phyloP scores from a whole-genome alignment of 305 asterid genomes.

The Solanum aculeatissimum region DNA sequence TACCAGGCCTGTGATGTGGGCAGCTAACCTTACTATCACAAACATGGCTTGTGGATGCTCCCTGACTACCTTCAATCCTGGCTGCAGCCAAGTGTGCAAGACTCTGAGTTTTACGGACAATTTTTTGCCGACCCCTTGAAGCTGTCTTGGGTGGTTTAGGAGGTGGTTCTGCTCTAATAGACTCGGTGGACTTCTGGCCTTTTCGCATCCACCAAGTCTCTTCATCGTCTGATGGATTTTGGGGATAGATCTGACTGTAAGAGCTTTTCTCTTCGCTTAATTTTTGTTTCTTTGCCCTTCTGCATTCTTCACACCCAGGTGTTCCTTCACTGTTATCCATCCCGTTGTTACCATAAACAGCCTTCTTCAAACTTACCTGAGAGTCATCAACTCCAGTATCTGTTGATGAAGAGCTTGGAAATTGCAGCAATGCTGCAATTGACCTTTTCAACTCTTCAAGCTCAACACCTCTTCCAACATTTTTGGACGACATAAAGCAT shows the following conservation, averaged over 20 bases:
- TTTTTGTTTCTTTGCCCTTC: conserved; percentile 74
- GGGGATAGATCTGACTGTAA: conserved; percentile 23
- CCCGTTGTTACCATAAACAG: conserved; percentile 29
- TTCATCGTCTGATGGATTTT: conserved; percentile 56
- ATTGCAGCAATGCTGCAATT: conserved; percentile 48
- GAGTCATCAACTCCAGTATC: conserved; percentile 52
- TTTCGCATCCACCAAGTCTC: conserved; percentile 89
- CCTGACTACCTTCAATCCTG: conserved; percentile 97
- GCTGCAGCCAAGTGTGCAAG: conserved; percentile 95
- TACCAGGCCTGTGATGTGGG: conserved; percentile 63
- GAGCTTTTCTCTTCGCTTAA: conserved; percentile 59
- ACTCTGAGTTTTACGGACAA: conserved; percentile 87
- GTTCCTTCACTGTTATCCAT: conserved; percentile 58
- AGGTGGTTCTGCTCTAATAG: conserved; percentile 73
- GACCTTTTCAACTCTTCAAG: conserved; percentile 70
- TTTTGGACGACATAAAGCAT: conserved; percentile 18
- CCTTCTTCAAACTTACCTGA: conserved; percentile 39
- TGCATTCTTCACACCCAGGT: conserved; percentile 95
- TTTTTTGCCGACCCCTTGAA: conserved; percentile 79
- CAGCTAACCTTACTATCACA: conserved; percentile 80
- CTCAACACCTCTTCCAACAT: conserved; percentile 28
- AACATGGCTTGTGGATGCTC: conserved; percentile 94
- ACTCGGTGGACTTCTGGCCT: conserved; percentile 58
- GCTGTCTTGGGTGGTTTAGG: conserved; percentile 80
- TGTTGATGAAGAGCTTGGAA: conserved; percentile 35